Evolutionary conservation across 2,329 filamentous ascomycete genomes (phyloP).

Genomic region (Metarhizium guizhouense): DNA sequence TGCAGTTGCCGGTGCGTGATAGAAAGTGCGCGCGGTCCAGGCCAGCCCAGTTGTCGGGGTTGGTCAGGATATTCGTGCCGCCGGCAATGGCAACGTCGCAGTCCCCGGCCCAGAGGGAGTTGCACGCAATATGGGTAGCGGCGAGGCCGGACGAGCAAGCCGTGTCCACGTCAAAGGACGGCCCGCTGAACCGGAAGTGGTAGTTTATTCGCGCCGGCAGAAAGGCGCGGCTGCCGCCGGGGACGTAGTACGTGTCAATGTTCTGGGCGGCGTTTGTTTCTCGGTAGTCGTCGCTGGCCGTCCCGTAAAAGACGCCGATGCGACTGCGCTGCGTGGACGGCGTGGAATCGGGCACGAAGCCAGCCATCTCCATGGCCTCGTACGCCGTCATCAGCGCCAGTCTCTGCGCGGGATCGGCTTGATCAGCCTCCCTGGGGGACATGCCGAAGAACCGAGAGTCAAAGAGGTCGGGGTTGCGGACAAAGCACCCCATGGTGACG

Average conservation of each 20-base stretch:
- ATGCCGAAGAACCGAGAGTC: slow-evolving; percentile 64
- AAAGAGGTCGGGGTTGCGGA: slow-evolving; percentile 55
- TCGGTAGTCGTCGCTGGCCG: slow-evolving; percentile 2
- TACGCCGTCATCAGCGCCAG: background rate
- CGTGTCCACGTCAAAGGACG: slow-evolving; percentile 64
- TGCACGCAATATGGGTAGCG: slow-evolving; percentile 61
- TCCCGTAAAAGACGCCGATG: background rate
- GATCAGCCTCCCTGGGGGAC: slow-evolving; percentile 55
- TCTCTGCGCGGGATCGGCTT: slow-evolving; percentile 40
- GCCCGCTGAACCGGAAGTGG: slow-evolving; percentile 68
- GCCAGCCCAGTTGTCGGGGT: slow-evolving; percentile 71
- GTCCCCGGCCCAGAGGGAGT: slow-evolving; percentile 59
- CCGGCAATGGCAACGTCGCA: slow-evolving; percentile 76
- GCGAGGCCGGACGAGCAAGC: slow-evolving; percentile 68
- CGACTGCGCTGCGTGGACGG: background rate
- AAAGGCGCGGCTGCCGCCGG: slow-evolving; percentile 42
- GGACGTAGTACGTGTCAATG: slow-evolving; percentile 22
- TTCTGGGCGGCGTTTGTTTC: slow-evolving; percentile 3
- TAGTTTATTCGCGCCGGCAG: slow-evolving; percentile 57
- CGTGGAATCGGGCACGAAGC: background rate
- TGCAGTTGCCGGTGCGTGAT: slow-evolving; percentile 39
- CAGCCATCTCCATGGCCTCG: slow-evolving; percentile 1
- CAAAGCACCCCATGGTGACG: slow-evolving; percentile 24
- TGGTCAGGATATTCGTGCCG: slow-evolving; percentile 67
- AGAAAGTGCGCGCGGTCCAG: slow-evolving; percentile 70